Percentiles rank a stretch among this genome's conserved stretches.
These are phyloP conservation scores for Stemphylium lycopersici DNA, from an alignment of 2,329 filamentous ascomycete species.

Conservation along the genomic window DNA sequence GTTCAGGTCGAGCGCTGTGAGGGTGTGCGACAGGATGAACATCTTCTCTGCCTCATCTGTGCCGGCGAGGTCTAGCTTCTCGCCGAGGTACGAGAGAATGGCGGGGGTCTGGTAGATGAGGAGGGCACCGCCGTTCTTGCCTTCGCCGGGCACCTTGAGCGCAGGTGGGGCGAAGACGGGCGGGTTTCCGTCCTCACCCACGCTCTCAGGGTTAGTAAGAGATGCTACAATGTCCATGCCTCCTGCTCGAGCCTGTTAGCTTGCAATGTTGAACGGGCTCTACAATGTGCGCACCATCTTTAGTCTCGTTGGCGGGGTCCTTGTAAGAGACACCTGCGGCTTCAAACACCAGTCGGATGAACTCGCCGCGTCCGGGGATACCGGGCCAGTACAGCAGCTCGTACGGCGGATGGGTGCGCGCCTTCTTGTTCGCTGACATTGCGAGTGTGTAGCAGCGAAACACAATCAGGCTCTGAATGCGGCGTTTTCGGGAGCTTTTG, in stretches of 20 bases:
- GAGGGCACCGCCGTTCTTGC: slow-evolving; percentile 61
- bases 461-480: neutral
- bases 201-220: slow-evolving; percentile 53
- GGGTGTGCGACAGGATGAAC: slow-evolving; percentile 65
- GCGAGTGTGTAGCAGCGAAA: neutral
- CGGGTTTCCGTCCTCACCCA: slow-evolving; percentile 63
- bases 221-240: slow-evolving; percentile 58
- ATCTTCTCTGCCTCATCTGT: slow-evolving; percentile 59
- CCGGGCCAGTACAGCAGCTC: slow-evolving; percentile 74
- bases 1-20: slow-evolving; percentile 75
- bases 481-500: neutral
- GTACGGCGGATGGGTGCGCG: slow-evolving; percentile 55
- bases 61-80: slow-evolving; percentile 63
- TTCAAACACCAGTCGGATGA: slow-evolving; percentile 74
- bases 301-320: slow-evolving; percentile 61
- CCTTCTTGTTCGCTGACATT: slow-evolving; percentile 37
- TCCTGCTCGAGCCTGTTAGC: neutral
- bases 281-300: slow-evolving; percentile 49
- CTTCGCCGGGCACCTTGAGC: slow-evolving; percentile 59
- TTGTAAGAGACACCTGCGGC: slow-evolving; percentile 68
- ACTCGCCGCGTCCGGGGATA: slow-evolving; percentile 76
- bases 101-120: slow-evolving; percentile 73
- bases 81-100: slow-evolving; percentile 73
- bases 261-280: neutral
- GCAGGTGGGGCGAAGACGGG: slow-evolving; percentile 71